Evolutionary conservation across 2,329 filamentous ascomycete species (phyloP), one percentile per base, ranked within the genome.

Genomic region (Aschersonia sp.): DNA sequence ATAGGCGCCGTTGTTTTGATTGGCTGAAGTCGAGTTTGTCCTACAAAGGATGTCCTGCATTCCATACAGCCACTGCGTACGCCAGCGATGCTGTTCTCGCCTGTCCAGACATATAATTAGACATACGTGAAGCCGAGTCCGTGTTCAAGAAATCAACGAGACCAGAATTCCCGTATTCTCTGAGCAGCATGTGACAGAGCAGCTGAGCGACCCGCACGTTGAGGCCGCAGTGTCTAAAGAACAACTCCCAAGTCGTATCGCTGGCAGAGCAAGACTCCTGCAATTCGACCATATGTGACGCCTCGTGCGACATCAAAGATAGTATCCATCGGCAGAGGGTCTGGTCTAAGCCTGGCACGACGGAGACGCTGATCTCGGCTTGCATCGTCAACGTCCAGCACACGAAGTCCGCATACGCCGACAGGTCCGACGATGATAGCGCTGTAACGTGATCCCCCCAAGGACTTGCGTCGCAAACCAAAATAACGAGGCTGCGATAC

Each of bases 401-500:
- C 31, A 72, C 62, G 45, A 83, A 72, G 9, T 72, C 69, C 2
- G 64, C 61, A 41, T 79, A 69, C 0, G 67, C 68, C 5, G 58
- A 56, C 8, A 64, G 56, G 44, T 78, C 73, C 1, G 67, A 65
- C 0, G 59, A 44, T 2, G 60, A 63, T 4, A 71, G 54, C 35
- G 60, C 56, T 48, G 61, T 59, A 37, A 65, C 58, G 5, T 60
- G 64, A 51, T 76, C 73, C 10, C 68, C 68, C 1, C 58, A 41
- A 1, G 51, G 53, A 44, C 68, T 71, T 2, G 60, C 62, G 47
- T 81, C 73, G n/a, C 76, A 80, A 1, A 92, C 70, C 0, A 94
- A 61, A 1, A 94, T 66, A 1, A 84, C 63, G 1, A 94, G 66
- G 4, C 67, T 69, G 52, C 86, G 81, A 56, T 92, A 90, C 8